Conservation (phyloP, 2,329 filamentous ascomycete genomes). For the Paracamarosporium sp. region DNA sequence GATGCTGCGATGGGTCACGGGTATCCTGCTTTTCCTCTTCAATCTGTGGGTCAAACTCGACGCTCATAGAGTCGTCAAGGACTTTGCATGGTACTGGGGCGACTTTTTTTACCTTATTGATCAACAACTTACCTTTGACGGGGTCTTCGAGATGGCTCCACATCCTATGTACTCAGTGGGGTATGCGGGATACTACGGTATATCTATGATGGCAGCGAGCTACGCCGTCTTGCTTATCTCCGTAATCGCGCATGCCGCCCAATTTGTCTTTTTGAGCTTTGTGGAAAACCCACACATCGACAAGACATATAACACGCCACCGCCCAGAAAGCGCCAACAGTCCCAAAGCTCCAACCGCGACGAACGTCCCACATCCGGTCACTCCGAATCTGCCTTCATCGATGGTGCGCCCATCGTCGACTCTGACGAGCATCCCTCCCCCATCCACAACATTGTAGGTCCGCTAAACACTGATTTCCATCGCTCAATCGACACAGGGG, state of each 20-base stretch:
- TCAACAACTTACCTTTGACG: slow-evolving; percentile 96
- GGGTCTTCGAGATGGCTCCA: slow-evolving; percentile 98
- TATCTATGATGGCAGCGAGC: slow-evolving; percentile 97
- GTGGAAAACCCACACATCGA: slow-evolving; percentile 99
- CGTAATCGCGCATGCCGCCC: slow-evolving; percentile 89
- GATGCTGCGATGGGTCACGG: slow-evolving; percentile 76
- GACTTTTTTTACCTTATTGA: slow-evolving; percentile 99
- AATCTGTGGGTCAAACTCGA: slow-evolving; percentile 99
- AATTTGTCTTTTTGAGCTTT: slow-evolving; percentile 88
- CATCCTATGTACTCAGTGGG: slow-evolving; percentile 99
- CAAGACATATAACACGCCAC: slow-evolving; percentile 92
- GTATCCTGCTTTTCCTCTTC: slow-evolving; percentile 83
- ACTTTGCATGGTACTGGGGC: slow-evolving; percentile 99
- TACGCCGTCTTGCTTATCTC: slow-evolving; percentile 98
- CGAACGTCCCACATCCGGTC: slow-evolving; percentile 44
- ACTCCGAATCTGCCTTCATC: slow-evolving; percentile 46
- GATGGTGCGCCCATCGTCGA: slow-evolving; percentile 49
- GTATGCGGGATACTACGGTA: slow-evolving; percentile 97
- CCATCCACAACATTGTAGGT: slow-evolving; percentile 84
- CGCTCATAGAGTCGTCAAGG: slow-evolving; percentile 96
- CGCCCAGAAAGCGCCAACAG: slow-evolving; percentile 66
- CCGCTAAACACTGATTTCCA: slow-evolving; percentile 85
- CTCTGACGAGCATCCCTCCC: slow-evolving; percentile 62
- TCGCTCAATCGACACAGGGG: slow-evolving; percentile 82
- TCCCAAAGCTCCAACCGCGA: slow-evolving; percentile 48